Percentiles rank a stretch among this genome's conserved stretches.
Evolutionary conservation across 352 stramenopile genomes (phyloP).

Genomic region (Phytophthora hibernalis): DNA sequence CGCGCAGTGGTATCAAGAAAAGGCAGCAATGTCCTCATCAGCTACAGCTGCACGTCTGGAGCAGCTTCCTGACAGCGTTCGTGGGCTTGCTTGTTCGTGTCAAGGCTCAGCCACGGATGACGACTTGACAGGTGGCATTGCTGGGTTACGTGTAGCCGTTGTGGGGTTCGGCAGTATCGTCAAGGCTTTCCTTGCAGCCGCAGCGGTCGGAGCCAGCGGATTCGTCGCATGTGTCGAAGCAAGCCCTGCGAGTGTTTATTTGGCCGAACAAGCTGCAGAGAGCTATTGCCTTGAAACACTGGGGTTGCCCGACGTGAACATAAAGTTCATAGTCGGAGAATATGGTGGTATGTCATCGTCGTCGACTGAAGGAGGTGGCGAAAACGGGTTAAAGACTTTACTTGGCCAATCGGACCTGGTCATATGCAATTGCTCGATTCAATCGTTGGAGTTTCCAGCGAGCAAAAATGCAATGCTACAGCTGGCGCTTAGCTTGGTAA

Average conservation of each 20-base stretch:
- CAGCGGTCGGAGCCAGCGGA: constrained; percentile 47
- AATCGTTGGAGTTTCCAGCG: constrained; percentile 27
- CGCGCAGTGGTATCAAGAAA: constrained; percentile 27
- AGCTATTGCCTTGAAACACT: constrained; percentile 34
- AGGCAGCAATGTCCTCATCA: not conserved
- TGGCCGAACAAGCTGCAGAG: constrained; percentile 25
- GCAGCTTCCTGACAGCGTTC: constrained; percentile 35
- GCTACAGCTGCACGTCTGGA: constrained; percentile 9
- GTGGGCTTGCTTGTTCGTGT: constrained; percentile 34
- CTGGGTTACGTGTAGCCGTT: constrained; percentile 50
- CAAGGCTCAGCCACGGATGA: constrained; percentile 26
- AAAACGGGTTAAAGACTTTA: constrained; percentile 19
- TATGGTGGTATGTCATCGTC: constrained; percentile 15
- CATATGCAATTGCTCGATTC: constrained; percentile 62
- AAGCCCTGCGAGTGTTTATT: constrained; percentile 21
- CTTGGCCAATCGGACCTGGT: constrained; percentile 39
- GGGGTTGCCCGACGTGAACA: constrained; percentile 38
- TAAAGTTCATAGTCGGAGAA: constrained; percentile 41
- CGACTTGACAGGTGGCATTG: constrained; percentile 30
- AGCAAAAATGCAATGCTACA: constrained; percentile 44
- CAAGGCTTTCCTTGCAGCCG: constrained; percentile 51
- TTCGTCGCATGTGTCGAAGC: constrained; percentile 56
- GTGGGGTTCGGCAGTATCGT: constrained; percentile 52
- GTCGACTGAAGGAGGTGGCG: not conserved
- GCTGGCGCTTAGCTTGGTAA: constrained; percentile 43